Base-by-base conservation (phyloP, 495 filamentous ascomycete species). In the Hypoxylon intermedium region DNA sequence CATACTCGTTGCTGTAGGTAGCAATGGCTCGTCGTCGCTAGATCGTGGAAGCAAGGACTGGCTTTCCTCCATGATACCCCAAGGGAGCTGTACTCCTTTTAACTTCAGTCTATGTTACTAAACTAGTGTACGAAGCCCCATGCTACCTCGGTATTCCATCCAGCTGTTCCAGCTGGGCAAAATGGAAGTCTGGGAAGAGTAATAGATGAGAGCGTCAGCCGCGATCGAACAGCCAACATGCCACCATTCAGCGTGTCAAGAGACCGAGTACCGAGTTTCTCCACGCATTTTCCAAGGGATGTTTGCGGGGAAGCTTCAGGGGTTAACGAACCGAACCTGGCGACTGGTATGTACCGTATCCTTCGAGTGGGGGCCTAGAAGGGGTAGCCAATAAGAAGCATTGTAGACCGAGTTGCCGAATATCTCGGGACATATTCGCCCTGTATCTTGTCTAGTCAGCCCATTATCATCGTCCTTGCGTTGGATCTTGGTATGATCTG, bases 21-120 rank as follows among this genome's bases (percentile, higher is more conserved):
- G 57, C 43, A 65, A 51, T 34, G 67, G 69, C 36, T 75, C 75
- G 44, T 65, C 71, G 45, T 74, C 73, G 45, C 67, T 72, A 37
- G 9, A 45, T 21, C 26, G 49, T 37, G 9, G 43, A 45, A 65
- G 63, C 16, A 60, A 49, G 21, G 53, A 16, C 56, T 57, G 55
- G 2, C 23, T 51, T 30, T 52, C 53, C 4, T 63, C 58, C 65
- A 68, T 68, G 48, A n/a, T 16, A 43, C 18, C 12, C 23, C 28
- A 2, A 6, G 50, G 49, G 26, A 12, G 5, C 11, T 41, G 7
- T 13, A 16, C 9, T 19, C 23, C n/a, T 60, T 60, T 49, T 23
- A 60, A 53, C 18, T 53, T 4, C 13, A 34, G n/a, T n/a, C n/a
- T n/a, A n/a, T n/a, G n/a, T n/a, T n/a, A n/a, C n/a, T n/a, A n/a